phyloP scores from a whole-genome alignment of 768 basidiomycete genomes.

The Tylopilus plumbeoviolaceoides region DNA sequence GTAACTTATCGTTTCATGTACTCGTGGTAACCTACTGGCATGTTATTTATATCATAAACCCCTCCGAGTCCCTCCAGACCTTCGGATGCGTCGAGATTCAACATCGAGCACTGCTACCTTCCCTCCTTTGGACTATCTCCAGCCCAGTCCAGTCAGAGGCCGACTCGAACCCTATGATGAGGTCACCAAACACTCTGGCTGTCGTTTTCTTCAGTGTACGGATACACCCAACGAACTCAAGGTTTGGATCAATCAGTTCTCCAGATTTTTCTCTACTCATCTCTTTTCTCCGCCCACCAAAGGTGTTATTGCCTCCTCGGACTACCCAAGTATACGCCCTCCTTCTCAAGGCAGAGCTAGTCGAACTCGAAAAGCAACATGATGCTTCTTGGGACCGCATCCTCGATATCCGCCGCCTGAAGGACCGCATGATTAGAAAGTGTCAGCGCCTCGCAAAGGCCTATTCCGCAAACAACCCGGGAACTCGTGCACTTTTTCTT shows the following conservation, averaged over 20 bases:
- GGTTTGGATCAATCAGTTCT: conserved; percentile 33
- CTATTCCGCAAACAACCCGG: conserved; percentile 36
- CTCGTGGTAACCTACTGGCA: conserved; percentile 13
- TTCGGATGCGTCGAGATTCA: conserved; percentile 23
- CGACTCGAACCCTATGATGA: conserved; percentile 68
- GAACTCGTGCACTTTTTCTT: conserved; percentile 49
- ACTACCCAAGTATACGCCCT: conserved; percentile 65
- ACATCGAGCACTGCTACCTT: conserved; percentile 20
- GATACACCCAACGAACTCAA: conserved; percentile 75
- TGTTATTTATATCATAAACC: conserved; percentile 6
- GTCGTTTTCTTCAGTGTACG: conserved; percentile 71
- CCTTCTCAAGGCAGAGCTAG: conserved; percentile 56
- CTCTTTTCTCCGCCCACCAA: conserved; percentile 2
- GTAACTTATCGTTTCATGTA: conserved; percentile 2
- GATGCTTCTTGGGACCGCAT: conserved; percentile 64
- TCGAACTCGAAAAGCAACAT: conserved; percentile 56
- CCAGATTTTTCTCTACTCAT: neutral
- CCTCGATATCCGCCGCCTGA: conserved; percentile 70
- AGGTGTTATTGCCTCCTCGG: conserved; percentile 68
- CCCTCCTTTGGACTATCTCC: conserved; percentile 49
- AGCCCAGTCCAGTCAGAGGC: conserved; percentile 65
- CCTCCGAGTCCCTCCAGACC: conserved; percentile 2
- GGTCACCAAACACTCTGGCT: conserved; percentile 48
- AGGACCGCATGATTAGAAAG: conserved; percentile 80
- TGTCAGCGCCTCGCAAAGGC: conserved; percentile 60